Evolutionary conservation across 805 yeast genomes (phyloP).

Genomic region (Kockiozyma suomiensis): DNA sequence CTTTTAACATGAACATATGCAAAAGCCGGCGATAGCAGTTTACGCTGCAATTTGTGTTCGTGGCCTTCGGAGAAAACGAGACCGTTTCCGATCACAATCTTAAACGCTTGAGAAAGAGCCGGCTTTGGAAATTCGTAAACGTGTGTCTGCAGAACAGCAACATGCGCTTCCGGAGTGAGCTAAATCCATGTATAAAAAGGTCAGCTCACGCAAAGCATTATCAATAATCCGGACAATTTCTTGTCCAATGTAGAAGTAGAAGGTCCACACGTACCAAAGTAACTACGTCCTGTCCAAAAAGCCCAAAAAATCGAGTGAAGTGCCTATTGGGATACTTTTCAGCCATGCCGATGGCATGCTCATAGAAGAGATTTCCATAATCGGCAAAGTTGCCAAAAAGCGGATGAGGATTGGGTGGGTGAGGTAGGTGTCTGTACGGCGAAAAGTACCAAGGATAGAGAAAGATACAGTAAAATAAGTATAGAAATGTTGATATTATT

Average conservation of each 20-base stretch:
- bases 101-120: slow-evolving; percentile 5
- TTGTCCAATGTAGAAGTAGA: background rate
- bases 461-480: slow-evolving; percentile 1
- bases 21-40: slow-evolving; percentile 24
- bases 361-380: slow-evolving; percentile 8
- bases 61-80: slow-evolving; percentile 28
- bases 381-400: slow-evolving; percentile 19
- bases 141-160: slow-evolving; percentile 7
- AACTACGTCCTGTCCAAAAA: slow-evolving; percentile 9
- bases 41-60: slow-evolving; percentile 19
- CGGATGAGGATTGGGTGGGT: slow-evolving; percentile 17
- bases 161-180: slow-evolving; percentile 22
- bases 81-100: slow-evolving; percentile 22
- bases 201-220: no score
- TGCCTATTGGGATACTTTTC: slow-evolving; percentile 16
- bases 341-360: slow-evolving; percentile 5
- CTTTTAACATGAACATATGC: slow-evolving; percentile 17
- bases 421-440: slow-evolving; percentile 13
- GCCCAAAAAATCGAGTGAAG: slow-evolving; percentile 9
- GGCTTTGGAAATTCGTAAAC: slow-evolving; percentile 24
- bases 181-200: no score
- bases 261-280: slow-evolving; percentile 1
- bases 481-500: background rate
- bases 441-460: slow-evolving; percentile 21
- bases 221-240: no score